phyloP scores from a whole-genome alignment of 495 filamentous ascomycete species.

The Penicillium goetzii region DNA sequence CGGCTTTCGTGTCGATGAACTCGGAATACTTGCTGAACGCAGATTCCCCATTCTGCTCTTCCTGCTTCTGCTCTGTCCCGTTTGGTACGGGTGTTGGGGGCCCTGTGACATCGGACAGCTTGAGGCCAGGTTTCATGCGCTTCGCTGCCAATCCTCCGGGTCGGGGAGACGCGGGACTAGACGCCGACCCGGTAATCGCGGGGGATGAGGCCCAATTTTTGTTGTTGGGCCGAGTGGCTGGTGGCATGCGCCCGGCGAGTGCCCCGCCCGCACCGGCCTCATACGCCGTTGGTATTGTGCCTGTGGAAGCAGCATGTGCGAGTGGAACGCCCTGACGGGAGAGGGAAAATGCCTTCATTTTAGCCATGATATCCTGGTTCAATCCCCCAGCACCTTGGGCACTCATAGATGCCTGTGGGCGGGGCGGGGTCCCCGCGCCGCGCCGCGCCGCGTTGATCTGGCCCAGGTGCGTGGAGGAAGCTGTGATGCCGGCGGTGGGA shows the following conservation, averaged over 20 bases:
- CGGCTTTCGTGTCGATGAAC: constrained; percentile 88
- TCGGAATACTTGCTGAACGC: constrained; percentile 90
- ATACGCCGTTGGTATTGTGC: constrained; percentile 38
- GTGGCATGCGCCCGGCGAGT: constrained; percentile 45
- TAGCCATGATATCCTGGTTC: constrained; percentile 80
- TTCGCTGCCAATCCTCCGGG: constrained; percentile 58
- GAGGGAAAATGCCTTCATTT: constrained; percentile 76
- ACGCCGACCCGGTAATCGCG: constrained; percentile 33
- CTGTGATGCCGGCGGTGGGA: constrained; percentile 57
- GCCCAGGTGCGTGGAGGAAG: constrained; percentile 81
- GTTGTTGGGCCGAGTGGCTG: constrained; percentile 41
- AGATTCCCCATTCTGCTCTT: constrained; percentile 50
- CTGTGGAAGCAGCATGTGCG: constrained; percentile 40
- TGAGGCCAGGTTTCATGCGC: constrained; percentile 54
- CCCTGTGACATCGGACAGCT: constrained; percentile 55
- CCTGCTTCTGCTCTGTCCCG: constrained; percentile 21
- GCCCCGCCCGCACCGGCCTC: constrained; percentile 35
- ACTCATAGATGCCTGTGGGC: constrained; percentile 57
- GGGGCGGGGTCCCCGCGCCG: constrained; percentile 46
- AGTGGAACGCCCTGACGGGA: constrained; percentile 61
- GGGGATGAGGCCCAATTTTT: constrained; percentile 59
- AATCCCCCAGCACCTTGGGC: constrained; percentile 58
- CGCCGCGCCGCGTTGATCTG: constrained; percentile 78
- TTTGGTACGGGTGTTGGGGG: constrained; percentile 26
- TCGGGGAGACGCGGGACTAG: constrained; percentile 41